Base-by-base conservation (phyloP, 768 basidiomycete species). In the Pholiota conissans region DNA sequence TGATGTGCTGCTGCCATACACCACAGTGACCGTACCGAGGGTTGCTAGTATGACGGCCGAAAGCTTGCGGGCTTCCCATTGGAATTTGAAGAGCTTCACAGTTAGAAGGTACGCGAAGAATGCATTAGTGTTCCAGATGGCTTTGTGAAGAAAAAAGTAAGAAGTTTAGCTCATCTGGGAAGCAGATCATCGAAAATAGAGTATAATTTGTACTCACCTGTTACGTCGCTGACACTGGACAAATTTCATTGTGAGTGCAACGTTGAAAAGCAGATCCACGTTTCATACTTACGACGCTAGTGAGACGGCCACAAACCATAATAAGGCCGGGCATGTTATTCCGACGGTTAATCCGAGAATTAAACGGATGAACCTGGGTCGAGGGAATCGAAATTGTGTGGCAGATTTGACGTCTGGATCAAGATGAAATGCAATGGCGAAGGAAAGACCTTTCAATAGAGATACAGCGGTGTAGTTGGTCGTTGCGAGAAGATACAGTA, bases 41-140 rank as follows among this genome's bases (percentile, higher is more conserved):
- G 89, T 93, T 0, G 96, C 95, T 24, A 96, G 72, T 13, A 81
- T 66, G 16, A 98, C 94, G 13, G 93, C 87, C 24, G 82, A 67
- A 29, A 94, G 72, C 40, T 83, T 86, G 45, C 82, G 75, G 14
- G 79, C 61, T 59, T 90, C 82, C 89, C 88, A 87, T 62, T 78
- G 75, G 24, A 84, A 73, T 20, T 80, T 74, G 59, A 87, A 85
- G 2, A 93, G 64, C 63, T 83, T 83, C 59, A 95, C 84, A n/a
- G 87, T 83, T 69, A 98, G 83, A 26, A 93, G 69, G 68, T 98
- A 98, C 5, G 91, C 90, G 71, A 93, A 95, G 75, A 98, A 95
- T 0, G 91, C 89, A 65, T 90, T 91, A 7, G 90, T 87, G 67
- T 96, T 95, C 86, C 91, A 93, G 26, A 94, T 84, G 18, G 85